Conservation (phyloP, 768 basidiomycete species). For the Podaxis rugospora region DNA sequence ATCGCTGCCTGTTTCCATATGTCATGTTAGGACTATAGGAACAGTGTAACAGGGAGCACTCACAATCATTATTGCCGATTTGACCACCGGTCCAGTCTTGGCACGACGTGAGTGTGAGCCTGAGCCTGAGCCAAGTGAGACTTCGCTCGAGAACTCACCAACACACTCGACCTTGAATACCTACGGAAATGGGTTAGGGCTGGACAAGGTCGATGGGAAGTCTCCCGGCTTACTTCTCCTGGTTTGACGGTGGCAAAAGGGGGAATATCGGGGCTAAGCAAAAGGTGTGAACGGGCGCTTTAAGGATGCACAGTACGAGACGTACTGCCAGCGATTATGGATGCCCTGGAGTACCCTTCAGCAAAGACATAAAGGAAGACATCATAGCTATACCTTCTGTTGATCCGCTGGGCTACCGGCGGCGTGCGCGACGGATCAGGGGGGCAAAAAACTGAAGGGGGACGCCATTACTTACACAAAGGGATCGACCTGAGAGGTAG, state of each 20-base stretch:
- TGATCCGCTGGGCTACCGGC: slow-evolving; percentile 38
- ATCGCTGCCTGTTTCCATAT: slow-evolving; percentile 44
- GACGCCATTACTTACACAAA: slow-evolving; percentile 45
- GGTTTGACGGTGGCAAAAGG: slow-evolving; percentile 57
- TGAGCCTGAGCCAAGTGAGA: not conserved
- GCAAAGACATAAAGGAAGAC: not conserved
- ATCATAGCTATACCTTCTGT: slow-evolving; percentile 45
- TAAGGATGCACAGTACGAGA: not conserved
- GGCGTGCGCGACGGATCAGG: not conserved
- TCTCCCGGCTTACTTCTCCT: slow-evolving; percentile 37
- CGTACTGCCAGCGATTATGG: slow-evolving; percentile 76
- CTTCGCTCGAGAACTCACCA: slow-evolving; percentile 32
- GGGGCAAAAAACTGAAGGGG: too few relatives aligned
- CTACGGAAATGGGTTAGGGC: slow-evolving; percentile 21
- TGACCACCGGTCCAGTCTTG: slow-evolving; percentile 78
- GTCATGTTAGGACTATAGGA: not conserved
- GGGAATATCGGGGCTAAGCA: slow-evolving; percentile 54
- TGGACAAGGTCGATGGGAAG: not conserved
- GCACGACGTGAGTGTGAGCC: not conserved
- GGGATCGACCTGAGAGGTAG: slow-evolving; percentile 53
- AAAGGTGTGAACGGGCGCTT: slow-evolving; percentile 16
- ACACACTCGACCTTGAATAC: slow-evolving; percentile 71
- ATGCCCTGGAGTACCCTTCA: slow-evolving; percentile 38
- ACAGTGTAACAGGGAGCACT: slow-evolving; percentile 16
- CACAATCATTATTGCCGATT: slow-evolving; percentile 72